Evolutionary conservation across 768 basidiomycete genomes (phyloP).

Genomic region (Termitomyces sp.): DNA sequence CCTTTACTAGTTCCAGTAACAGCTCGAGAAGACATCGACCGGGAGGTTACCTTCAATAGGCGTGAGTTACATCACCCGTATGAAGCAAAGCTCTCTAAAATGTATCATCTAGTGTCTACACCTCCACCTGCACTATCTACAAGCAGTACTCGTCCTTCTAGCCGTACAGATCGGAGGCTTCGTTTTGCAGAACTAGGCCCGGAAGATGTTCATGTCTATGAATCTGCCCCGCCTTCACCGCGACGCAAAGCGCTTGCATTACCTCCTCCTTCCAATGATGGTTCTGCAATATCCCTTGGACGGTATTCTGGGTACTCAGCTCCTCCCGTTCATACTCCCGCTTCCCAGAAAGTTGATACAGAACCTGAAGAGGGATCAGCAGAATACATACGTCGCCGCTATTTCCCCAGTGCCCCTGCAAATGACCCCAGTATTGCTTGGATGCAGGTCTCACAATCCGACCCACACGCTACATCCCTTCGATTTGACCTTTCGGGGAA

Average conservation of each 20-base stretch:
- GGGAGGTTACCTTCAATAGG: constrained; percentile 4
- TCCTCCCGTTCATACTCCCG: not conserved
- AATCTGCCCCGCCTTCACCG: constrained; percentile 76
- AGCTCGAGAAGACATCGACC: constrained; percentile 7
- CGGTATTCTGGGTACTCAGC: constrained; percentile 25
- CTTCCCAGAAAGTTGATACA: not conserved
- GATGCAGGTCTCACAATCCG: constrained; percentile 43
- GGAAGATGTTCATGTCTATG: constrained; percentile 76
- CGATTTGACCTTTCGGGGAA: constrained; percentile 78
- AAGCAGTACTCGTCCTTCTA: constrained; percentile 54
- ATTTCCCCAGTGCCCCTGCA: constrained; percentile 67
- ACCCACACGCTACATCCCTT: constrained; percentile 31
- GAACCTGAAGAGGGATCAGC: constrained; percentile 67
- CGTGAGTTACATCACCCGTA: constrained; percentile 6
- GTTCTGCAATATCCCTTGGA: constrained; percentile 36
- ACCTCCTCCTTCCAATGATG: constrained; percentile 39
- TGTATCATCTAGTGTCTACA: constrained; percentile 20
- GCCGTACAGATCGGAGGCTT: constrained; percentile 49
- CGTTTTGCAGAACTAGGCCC: constrained; percentile 75
- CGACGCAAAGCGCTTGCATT: constrained; percentile 54
- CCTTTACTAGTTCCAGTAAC: constrained; percentile 11
- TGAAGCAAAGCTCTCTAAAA: not conserved
- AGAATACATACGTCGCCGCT: constrained; percentile 77
- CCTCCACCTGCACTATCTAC: constrained; percentile 44
- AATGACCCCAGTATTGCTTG: constrained; percentile 77